phyloP scores from a whole-genome alignment of 192 early-diverging fungal genomes.

The Allomyces macrogynus region DNA sequence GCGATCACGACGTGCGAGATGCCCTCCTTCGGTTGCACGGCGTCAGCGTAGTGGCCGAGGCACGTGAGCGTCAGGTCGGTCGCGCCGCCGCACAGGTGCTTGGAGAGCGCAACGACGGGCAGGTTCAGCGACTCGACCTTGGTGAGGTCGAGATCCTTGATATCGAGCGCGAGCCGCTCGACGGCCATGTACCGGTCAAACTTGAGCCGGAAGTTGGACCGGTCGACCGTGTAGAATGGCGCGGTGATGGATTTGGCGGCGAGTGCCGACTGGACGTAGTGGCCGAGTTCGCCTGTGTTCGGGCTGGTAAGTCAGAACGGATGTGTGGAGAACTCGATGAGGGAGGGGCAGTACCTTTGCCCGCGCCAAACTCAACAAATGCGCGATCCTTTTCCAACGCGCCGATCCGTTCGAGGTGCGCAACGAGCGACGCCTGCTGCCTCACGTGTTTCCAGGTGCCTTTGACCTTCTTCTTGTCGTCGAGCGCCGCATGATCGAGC shows the following conservation, averaged over 20 bases:
- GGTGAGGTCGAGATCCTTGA: slow-evolving; percentile 63
- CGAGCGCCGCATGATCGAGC: slow-evolving; percentile 13
- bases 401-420: slow-evolving; percentile 40
- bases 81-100: slow-evolving; percentile 79
- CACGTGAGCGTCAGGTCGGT: slow-evolving; percentile 71
- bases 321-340: too few species aligned
- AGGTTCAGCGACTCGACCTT: slow-evolving; percentile 12
- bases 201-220: slow-evolving; percentile 57
- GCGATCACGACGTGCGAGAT: slow-evolving; percentile 60
- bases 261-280: slow-evolving; percentile 22
- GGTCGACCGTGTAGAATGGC: slow-evolving; percentile 35
- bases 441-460: slow-evolving; percentile 23
- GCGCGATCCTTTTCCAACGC: slow-evolving; percentile 32
- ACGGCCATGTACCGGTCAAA: slow-evolving; percentile 16
- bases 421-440: slow-evolving; percentile 63
- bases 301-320: neutral
- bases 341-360: slow-evolving; percentile 17
- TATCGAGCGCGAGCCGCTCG: slow-evolving; percentile 49
- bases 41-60: slow-evolving; percentile 24
- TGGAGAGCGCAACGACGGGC: slow-evolving; percentile 54
- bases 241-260: slow-evolving; percentile 3
- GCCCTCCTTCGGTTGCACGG: slow-evolving; percentile 9
- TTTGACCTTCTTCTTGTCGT: slow-evolving; percentile 3
- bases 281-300: slow-evolving; percentile 21
- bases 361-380: slow-evolving; percentile 66